Conservation (phyloP, 495 filamentous ascomycete species). For the Hypoxylon perforatum region DNA sequence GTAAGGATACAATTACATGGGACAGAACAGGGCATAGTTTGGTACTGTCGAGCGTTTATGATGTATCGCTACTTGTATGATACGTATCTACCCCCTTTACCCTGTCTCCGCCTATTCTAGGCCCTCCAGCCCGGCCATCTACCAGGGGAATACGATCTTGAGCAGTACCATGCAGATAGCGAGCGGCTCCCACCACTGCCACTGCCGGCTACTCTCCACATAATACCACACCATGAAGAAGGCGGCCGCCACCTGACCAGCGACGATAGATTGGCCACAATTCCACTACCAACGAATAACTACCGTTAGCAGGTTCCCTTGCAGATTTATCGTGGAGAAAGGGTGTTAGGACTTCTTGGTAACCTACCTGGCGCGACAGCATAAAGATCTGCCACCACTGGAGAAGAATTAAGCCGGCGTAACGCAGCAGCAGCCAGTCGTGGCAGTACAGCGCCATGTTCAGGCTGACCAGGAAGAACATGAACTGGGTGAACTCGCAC, state of each 20-base stretch:
- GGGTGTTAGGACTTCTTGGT: not conserved
- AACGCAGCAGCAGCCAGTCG: slow-evolving; percentile 30
- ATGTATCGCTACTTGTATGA: too few species aligned
- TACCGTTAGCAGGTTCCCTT: not conserved
- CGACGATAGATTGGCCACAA: slow-evolving; percentile 20
- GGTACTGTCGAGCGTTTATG: too few species aligned
- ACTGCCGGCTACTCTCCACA: slow-evolving; percentile 18
- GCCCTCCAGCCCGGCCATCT: not conserved
- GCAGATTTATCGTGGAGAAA: not conserved
- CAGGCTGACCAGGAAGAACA: slow-evolving; percentile 10
- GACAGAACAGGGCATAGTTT: too few species aligned
- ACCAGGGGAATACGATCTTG: slow-evolving; percentile 42
- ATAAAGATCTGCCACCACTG: slow-evolving; percentile 43
- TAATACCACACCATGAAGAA: slow-evolving; percentile 40
- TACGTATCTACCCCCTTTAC: too few species aligned
- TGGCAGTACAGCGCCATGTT: slow-evolving; percentile 32
- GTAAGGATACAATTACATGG: too few species aligned
- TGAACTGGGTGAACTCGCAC: slow-evolving; percentile 19
- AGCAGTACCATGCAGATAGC: slow-evolving; percentile 30
- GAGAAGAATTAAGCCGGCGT: slow-evolving; percentile 21
- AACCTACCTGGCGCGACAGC: slow-evolving; percentile 23
- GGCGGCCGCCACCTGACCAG: slow-evolving; percentile 29
- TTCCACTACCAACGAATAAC: slow-evolving; percentile 9
- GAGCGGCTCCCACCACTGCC: slow-evolving; percentile 37
- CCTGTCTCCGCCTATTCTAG: not conserved